Base-by-base conservation (phyloP, 306 rosid species). In the Acacia acuminata region DNA sequence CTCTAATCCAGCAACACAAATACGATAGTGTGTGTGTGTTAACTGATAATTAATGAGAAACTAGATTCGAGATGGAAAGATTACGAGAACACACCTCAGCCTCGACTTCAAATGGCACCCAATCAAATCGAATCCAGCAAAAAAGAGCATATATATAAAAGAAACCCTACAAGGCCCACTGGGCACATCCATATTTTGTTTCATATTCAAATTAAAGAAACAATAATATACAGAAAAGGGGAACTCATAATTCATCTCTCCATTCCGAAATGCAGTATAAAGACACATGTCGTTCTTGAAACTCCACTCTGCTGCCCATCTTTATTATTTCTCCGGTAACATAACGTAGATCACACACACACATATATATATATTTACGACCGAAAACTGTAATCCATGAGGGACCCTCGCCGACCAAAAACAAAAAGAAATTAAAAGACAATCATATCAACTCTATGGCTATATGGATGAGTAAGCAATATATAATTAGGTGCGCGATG, bases 231-330 rank as follows among this genome's bases (percentile, higher is more conserved):
- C n/a, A n/a, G 7, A 42, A 69, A 69, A 20, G 11, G 32, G 12
- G 14, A 51, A 43, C 71, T 7, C 10, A 61, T 75, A 71, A 30
- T 73, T 73, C 34, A 5, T 45, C 67, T 48, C 51, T 81, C 84
- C 42, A 79, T 58, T 24, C 25, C 40, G 5, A 72, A 24, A 24
- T 25, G 34, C 67, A 61, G 12, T 61, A 61, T 4, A n/a, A 22
- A 58, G 65, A 58, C 6, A 12, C 20, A 20, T 20, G 56, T 53
- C 36, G 43, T 53, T 53, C 51, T 66, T 53, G 19, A 40, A 51
- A 43, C 63, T 66, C 51, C 44, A 27, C 47, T n/a, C 48, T 43
- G 40, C 56, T 10, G 24, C 44, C 32, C 17, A 42, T 82, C 71
- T 30, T 22, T 68, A 40, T n/a, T 78, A 24, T n/a, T 78, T 15